phyloP scores from a whole-genome alignment of 257 asterid species.

The Oldenlandia corymbosa region DNA sequence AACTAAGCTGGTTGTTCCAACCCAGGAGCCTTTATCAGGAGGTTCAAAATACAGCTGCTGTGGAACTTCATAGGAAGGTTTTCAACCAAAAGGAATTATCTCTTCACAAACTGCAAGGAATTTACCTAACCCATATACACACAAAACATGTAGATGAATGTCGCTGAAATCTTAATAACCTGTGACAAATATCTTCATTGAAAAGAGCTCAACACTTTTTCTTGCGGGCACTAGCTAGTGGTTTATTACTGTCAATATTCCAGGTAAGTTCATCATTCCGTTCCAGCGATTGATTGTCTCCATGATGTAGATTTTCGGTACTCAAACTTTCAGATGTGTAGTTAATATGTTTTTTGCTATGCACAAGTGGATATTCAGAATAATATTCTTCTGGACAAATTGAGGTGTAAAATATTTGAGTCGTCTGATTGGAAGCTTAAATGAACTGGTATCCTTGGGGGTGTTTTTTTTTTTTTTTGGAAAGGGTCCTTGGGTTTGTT shows the following conservation, averaged over 20 bases:
- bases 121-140: not conserved
- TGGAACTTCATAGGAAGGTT: conserved; percentile 38
- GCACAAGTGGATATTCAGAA: not conserved
- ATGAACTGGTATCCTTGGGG: no score
- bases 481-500: not conserved
- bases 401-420: not conserved
- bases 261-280: not conserved
- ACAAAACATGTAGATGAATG: not conserved
- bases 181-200: not conserved
- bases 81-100: conserved; percentile 5
- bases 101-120: not conserved
- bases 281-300: not conserved
- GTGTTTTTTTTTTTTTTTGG: no score
- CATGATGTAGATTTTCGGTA: not conserved
- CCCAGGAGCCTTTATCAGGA: conserved; percentile 50
- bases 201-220: not conserved
- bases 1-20: conserved; percentile 57
- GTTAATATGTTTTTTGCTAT: not conserved
- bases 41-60: conserved; percentile 58
- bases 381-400: not conserved
- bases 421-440: not conserved
- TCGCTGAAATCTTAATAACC: not conserved
- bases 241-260: conserved; percentile 1
- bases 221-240: not conserved
- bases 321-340: not conserved